Evolutionary conservation across 345 rosid genomes (phyloP), one percentile per base, ranked within the genome.

Genomic region (Ceriops tagal): DNA sequence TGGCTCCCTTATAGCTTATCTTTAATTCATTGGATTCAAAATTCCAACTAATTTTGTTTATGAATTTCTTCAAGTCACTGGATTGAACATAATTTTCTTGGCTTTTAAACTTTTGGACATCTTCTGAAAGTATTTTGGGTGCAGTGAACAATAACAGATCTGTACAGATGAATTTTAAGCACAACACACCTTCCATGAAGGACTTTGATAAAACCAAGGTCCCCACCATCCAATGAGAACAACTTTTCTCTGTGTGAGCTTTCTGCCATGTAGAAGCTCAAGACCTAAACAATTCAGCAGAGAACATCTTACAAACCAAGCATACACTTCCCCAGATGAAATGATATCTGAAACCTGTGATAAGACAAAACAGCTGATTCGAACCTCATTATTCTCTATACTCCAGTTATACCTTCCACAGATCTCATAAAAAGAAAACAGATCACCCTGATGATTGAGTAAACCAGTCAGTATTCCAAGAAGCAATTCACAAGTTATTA

Each of bases 341-440:
- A 34, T 60, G 55, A 64, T 53, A 74, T 30, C 57, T 61, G 51
- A 72, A 66, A 68, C 34, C 52, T 35, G 53, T 21, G 39, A 73
- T 26, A 55, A 34, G 62, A 61, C 21, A 43, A 30, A 67, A 53
- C 61, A 77, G 28, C 32, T 55, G 49, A 57, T 80, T 61, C 71
- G 53, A 43, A 93, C 98, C 93, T 87, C 73, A 72, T 83, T 88
- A 87, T 91, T 88, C 68, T 87, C 85, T 65, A 91, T 63, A 70
- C 83, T 82, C 98, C 98, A 91, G 65, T 64, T 80, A 80, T 83
- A 93, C 67, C 70, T 80, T 73, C 73, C 82, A 83, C 98, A 93
- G 69, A 88, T 85, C 84, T 85, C 96, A 76, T 88, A 89, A 64
- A 91, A 82, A 53, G 96, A 88, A 79, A 91, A 84, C 64, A 93